Conservation (phyloP, 768 basidiomycete species). For the Filobasidium floriforme region DNA sequence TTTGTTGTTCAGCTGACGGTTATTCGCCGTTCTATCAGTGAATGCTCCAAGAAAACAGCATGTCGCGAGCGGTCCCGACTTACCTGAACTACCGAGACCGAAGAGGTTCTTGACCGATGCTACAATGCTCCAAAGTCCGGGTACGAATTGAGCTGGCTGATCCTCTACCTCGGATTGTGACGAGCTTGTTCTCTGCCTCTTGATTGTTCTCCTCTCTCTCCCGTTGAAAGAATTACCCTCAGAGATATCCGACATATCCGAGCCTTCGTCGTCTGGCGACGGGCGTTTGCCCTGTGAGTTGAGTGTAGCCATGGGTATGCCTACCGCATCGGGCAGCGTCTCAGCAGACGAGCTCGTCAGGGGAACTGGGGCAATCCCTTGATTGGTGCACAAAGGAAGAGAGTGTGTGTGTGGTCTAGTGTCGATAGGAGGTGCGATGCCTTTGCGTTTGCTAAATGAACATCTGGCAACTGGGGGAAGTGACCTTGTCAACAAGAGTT, state of each 20-base stretch:
- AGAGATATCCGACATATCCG: background rate
- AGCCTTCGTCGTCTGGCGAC: background rate
- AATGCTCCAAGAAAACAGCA: no score
- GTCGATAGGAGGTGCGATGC: no score
- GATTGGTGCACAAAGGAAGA: no score
- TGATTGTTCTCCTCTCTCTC: background rate
- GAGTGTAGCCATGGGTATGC: background rate
- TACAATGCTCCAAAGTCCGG: background rate
- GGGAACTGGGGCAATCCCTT: background rate
- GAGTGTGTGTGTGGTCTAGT: no score
- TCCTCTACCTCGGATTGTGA: background rate
- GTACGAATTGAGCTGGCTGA: background rate
- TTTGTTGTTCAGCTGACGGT: no score
- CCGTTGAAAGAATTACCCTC: background rate
- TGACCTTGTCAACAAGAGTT: no score
- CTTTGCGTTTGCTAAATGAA: no score
- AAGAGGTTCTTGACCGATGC: no score
- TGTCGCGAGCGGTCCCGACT: no score
- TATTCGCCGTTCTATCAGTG: no score
- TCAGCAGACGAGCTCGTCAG: background rate
- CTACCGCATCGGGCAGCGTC: background rate
- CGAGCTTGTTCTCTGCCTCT: background rate
- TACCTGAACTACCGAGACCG: no score
- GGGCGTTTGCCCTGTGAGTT: constrained; percentile 1
- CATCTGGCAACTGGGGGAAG: no score